Evolutionary conservation across 2,329 filamentous ascomycete species (phyloP), one percentile per base, ranked within the genome.

Genomic region (Scolecobasidium constrictum): DNA sequence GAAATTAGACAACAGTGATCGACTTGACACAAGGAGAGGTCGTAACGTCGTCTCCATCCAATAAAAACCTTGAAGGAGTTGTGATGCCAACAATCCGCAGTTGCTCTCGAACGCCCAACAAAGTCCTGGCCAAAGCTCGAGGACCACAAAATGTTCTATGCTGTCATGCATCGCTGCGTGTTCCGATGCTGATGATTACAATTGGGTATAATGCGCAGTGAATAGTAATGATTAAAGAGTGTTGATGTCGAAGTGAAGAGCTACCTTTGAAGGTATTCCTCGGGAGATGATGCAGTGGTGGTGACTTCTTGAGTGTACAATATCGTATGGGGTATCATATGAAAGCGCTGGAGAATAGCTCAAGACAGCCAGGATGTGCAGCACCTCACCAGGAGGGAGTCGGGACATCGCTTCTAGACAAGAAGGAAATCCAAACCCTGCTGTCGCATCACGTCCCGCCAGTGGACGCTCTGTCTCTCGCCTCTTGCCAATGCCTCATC

Each of bases 371-470:
- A 48, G 47, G 45, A 51, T 46, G 26, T n/a, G 17, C 3, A 42
- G 40, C 13, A 23, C 38, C 39, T 35, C 44, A 38, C 33, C 39
- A 46, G 38, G 38, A 36, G 45, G 17, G 22, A 2, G 37, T 28
- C 35, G 21, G 43, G 50, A 46, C 45, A 45, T 40, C 44, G 36
- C 43, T 44, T 49, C 56, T 61, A 94, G 65, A 95, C 88, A 62
- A 95, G 76, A 62, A 95, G 72, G 67, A 86, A 92, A 61, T 94
- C 86, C 88, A 86, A 94, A 53, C 78, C 78, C 68, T 90, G 92
- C 67, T 81, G 77, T 66, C 77, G 78, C 87, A 95, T 94, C 59
- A 90, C 77, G 66, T 94, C 85, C 67, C 90, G 75, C 90, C 90
- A 96, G 78, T 88, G 87, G 64, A 94, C 77, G 67, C 82, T 81